Conservation (phyloP, 169 alveolate genomes). For the Neospora caninum region DNA sequence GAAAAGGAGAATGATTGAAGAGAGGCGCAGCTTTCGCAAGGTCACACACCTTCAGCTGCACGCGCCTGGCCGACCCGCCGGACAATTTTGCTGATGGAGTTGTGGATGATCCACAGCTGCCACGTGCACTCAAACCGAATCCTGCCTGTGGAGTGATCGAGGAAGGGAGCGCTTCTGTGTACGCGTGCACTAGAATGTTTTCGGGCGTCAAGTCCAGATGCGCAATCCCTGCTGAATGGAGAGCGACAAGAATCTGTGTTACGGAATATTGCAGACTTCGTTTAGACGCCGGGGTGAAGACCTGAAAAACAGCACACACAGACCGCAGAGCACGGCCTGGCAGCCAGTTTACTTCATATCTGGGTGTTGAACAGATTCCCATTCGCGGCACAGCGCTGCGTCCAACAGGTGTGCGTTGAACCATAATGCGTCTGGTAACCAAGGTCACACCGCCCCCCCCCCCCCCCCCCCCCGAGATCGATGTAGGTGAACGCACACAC, state of each 20-base stretch:
- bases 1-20: slow-evolving; percentile 37
- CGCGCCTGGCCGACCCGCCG: slow-evolving; percentile 59
- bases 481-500: no score
- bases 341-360: no score
- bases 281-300: slow-evolving; percentile 15
- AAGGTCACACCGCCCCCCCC: no score
- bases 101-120: background rate
- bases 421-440: no score
- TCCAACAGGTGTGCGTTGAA: no score
- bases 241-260: slow-evolving; percentile 68
- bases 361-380: no score
- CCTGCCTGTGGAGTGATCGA: background rate
- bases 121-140: background rate
- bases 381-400: no score
- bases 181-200: slow-evolving; percentile 75
- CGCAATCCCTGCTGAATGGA: slow-evolving; percentile 82
- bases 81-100: slow-evolving; percentile 10
- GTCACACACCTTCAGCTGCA: slow-evolving; percentile 80
- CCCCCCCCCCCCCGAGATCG: no score
- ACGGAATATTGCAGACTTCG: slow-evolving; percentile 75
- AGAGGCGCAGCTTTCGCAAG: slow-evolving; percentile 82
- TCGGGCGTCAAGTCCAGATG: slow-evolving; percentile 85
- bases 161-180: background rate
- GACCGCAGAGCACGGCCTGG: background rate
- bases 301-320: background rate